Base-by-base conservation (phyloP, 2,329 filamentous ascomycete species). In the Dichotomopilus funicola region DNA sequence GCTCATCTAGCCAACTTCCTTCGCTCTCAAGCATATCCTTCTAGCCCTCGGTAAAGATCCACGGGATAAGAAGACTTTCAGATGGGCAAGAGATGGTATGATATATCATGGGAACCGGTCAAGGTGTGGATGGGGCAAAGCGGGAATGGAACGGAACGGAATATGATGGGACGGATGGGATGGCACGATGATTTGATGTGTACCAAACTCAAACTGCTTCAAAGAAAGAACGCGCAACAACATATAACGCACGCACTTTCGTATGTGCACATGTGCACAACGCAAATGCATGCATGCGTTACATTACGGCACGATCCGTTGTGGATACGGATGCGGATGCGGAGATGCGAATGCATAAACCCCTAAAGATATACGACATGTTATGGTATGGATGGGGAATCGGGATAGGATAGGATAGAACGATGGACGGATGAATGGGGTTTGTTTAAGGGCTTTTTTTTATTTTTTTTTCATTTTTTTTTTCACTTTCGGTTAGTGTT, bases 171-270 rank as follows among this genome's bases (percentile, higher is more conserved):
- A 51, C 42, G 42, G 36, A 19, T 42, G 48, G 44, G 44, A 43
- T 19, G 45, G 44, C 43, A 55, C 52, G 54, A 55, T 42, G 8
- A 12, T 9, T 55, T 54, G 53, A 55, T 55, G 49, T 47, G 52
- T 19, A 47, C 35, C 37, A 44, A 27, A 27, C 19, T 27, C 19
- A 27, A 27, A 31, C 31, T 37, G 4, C 31, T 41, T 9, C 49
- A 51, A 43, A 36, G 48, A 42, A n/a, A 55, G 48, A 51, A 49
- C 19, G 19, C 33, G 52, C 38, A 40, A 55, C 43, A 7, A 37
- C 43, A 51, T 51, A 37, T 12, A 13, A 48, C 19, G 19, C 19
- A 27, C 19, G 19, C 19, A 27, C 19, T 27, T 3, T 2, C 19
- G 3, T 27, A 27, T 12, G 8, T 38, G 8, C 37, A 38, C 12